A percentile compares a stretch with the other conserved stretches of the same genome.
phyloP scores from a whole-genome alignment of 1,139 yeast species.

The Sugiyamaella japonica region DNA sequence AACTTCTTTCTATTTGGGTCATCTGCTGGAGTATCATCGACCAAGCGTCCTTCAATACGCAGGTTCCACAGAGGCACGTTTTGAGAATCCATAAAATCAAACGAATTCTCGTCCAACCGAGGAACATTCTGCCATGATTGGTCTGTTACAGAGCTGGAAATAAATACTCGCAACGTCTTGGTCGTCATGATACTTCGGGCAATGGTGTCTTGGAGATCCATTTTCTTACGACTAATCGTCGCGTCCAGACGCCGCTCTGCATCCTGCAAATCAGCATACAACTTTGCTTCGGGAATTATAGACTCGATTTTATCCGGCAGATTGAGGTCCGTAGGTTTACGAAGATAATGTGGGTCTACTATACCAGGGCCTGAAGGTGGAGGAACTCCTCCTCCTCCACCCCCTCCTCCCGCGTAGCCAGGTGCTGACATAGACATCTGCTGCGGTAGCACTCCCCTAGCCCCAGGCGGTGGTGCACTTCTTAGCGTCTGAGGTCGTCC shows the following conservation, averaged over 20 bases:
- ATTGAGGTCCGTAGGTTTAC: slow-evolving; percentile 68
- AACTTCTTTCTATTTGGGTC: slow-evolving; percentile 56
- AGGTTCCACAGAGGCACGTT: slow-evolving; percentile 69
- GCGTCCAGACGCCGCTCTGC: slow-evolving; percentile 82
- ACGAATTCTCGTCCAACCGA: slow-evolving; percentile 42
- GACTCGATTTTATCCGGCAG: slow-evolving; percentile 61
- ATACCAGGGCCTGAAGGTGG: slow-evolving; percentile 10
- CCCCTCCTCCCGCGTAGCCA: slow-evolving; percentile 1
- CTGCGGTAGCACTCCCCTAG: neutral
- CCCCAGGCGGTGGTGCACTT: neutral
- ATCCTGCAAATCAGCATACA: slow-evolving; percentile 67
- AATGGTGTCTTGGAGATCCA: slow-evolving; percentile 77
- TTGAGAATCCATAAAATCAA: slow-evolving; percentile 37
- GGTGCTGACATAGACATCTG: slow-evolving; percentile 3
- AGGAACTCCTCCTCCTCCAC: neutral
- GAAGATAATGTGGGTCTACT: slow-evolving; percentile 12
- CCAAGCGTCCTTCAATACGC: slow-evolving; percentile 80
- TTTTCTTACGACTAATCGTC: slow-evolving; percentile 73
- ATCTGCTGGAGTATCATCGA: slow-evolving; percentile 46
- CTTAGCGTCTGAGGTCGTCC: neutral
- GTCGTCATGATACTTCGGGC: slow-evolving; percentile 46
- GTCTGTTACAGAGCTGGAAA: slow-evolving; percentile 78
- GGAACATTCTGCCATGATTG: slow-evolving; percentile 80
- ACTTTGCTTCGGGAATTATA: slow-evolving; percentile 70
- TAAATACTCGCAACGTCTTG: slow-evolving; percentile 70